A percentile compares a stretch with the other conserved stretches of the same genome.
Evolutionary conservation across 345 rosid species (phyloP).

Genomic region (Hibiscus mutabilis): DNA sequence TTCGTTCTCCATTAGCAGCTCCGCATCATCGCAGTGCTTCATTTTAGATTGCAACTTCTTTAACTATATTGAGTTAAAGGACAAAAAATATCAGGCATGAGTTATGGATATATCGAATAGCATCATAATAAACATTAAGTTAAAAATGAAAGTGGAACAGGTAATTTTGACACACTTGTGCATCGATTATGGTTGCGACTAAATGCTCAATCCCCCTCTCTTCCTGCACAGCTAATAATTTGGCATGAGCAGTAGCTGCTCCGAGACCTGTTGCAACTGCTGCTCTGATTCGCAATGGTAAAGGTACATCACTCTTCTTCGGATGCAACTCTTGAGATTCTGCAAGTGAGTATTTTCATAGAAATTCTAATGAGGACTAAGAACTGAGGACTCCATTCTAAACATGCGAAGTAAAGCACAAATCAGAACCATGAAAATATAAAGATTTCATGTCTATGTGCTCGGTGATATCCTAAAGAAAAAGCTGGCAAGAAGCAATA

Average conservation of each 20-base stretch:
- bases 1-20: constrained; percentile 73
- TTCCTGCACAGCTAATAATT: constrained; percentile 81
- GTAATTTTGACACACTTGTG: constrained; percentile 46
- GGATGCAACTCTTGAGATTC: constrained; percentile 31
- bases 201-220: constrained; percentile 63
- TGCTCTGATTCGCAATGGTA: constrained; percentile 60
- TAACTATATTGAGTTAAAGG: constrained; percentile 34
- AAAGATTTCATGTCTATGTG: neutral
- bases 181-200: constrained; percentile 51
- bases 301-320: constrained; percentile 39
- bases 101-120: neutral
- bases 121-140: neutral
- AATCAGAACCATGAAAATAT: neutral
- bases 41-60: constrained; percentile 65
- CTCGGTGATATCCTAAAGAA: neutral
- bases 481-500: no score
- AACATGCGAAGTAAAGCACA: neutral
- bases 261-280: constrained; percentile 77
- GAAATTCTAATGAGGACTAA: neutral
- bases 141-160: neutral
- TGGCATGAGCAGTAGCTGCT: constrained; percentile 73
- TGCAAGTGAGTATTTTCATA: constrained; percentile 20
- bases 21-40: constrained; percentile 58
- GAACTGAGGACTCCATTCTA: neutral
- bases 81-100: neutral